Evolutionary conservation across 176 grass and related monocot genomes (phyloP).

Genomic region (Oropetium thomaeum): DNA sequence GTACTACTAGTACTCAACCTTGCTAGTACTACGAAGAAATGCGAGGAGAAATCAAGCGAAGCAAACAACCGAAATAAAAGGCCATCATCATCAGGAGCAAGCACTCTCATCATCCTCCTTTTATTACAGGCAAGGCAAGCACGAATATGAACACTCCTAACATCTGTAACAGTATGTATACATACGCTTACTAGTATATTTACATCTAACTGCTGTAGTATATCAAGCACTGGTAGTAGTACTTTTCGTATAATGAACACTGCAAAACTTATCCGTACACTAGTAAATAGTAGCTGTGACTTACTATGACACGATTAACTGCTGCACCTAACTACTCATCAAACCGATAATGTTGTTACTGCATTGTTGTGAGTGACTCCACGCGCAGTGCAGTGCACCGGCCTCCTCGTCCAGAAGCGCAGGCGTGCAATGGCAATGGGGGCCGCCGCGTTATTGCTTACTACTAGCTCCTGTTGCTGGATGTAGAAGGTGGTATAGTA

Average conservation of each 20-base stretch:
- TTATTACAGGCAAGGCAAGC: constrained; percentile 47
- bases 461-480: constrained; percentile 12
- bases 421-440: constrained; percentile 20
- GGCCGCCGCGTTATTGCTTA: constrained; percentile 32
- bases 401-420: constrained; percentile 54
- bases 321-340: neutral
- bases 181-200: neutral
- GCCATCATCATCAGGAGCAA: constrained; percentile 19
- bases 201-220: neutral
- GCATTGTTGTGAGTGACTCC: constrained; percentile 6
- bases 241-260: neutral
- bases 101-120: neutral
- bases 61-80: neutral
- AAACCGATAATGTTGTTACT: constrained; percentile 40
- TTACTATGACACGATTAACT: neutral
- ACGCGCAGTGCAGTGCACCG: constrained; percentile 28
- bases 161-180: constrained; percentile 39
- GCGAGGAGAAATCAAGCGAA: neutral
- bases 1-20: too few relatives aligned
- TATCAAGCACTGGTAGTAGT: constrained; percentile 20
- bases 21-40: too few relatives aligned
- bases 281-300: neutral
- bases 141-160: constrained; percentile 35
- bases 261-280: constrained; percentile 41
- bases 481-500: constrained; percentile 21